Base-by-base conservation (phyloP, 202 grass and related monocot species). In the Bolboschoenoplectus hybrid region DNA sequence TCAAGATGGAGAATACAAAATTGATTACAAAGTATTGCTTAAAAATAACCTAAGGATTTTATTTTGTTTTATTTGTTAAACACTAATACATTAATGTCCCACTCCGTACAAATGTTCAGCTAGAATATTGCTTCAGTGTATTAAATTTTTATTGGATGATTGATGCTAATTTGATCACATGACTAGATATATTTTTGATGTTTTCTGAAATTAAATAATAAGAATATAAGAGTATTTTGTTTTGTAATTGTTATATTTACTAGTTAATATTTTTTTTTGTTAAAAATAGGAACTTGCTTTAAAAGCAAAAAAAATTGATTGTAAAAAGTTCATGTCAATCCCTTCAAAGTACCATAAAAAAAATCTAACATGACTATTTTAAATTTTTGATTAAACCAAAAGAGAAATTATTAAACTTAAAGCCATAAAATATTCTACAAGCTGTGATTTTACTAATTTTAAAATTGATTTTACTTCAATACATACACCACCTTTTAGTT, bases 1-100 rank as follows among this genome's bases (percentile, higher is more conserved):
- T 76, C 73, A 53, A 36, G 74, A 56, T 3, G 32, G 16, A 12
- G 50, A 78, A 78, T 52, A 78, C 12, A 57, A 78, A 38, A 7
- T 39, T 17, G 32, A 56, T 40, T 78, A 78, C 50, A 39, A 26
- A 78, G 49, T 78, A 56, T 32, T 55, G 51, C 34, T 78, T 55
- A 77, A 55, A 11, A 77, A 50, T 75, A 51, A 51, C 7, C 72
- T 13, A 35, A 11, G 26, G 36, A 76, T 76, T 35, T 35, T 52
- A 14, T 72, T 20, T 76, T 36, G 72, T 34, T 75, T 46, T 36
- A 66, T 9, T 36, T 5, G 64, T 12, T 67, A 13, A 58, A 58
- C 55, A 58, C 13, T 58, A 17, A 12, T 58, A 26, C 26, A 26
- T 26, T 26, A 26, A 26, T 26, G 26, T 26, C 26, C 26, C 26